Base-by-base conservation (phyloP, 345 rosid species). In the Mercurialis annua region DNA sequence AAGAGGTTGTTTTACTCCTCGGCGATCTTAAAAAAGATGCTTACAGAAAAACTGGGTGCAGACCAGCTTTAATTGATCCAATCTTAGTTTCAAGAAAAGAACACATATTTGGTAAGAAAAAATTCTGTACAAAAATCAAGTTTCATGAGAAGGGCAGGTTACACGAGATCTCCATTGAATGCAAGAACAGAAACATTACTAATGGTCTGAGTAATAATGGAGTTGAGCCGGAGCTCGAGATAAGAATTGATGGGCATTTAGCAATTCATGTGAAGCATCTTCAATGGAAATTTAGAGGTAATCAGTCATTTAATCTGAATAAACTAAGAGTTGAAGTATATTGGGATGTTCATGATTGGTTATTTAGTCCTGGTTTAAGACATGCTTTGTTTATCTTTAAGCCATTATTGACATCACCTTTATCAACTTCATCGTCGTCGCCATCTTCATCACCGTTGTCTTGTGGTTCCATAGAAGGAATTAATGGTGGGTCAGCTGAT, bases 21-120 rank as follows among this genome's bases (percentile, higher is more conserved):
- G 99, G 99, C 17, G 92, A 89, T 77, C 71, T 86, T n/a, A 89
- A 76, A 85, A 86, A 83, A 66, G 92, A 86, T 47, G 96, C 90
- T 0, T 89, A 86, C 18, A 73, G 81, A 52, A 86, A 80, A 74
- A 83, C 92, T 1, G 81, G 92, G 10, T 81, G 92, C 47, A 76
- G 92, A 67, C 95, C 90, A 29, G 83, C 88, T 62, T 84, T 88
- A n/a, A 73, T 77, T 6, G 90, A 86, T 53, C 90, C 92, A 11
- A 74, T 79, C 43, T 64, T 86, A 54, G 87, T 88, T 49, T 84
- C 91, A 31, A 88, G 86, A 61, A 86, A 77, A 30, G 92, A 88
- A 26, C 95, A 88, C 12, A 57, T 86, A 16, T 86, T 82, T 69
- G 90, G 88, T 3, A 86, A 83, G 77, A 88, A 81, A 79, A 88